Base-by-base conservation (phyloP, 495 filamentous ascomycete species). In the Lasiosphaeria miniovina region DNA sequence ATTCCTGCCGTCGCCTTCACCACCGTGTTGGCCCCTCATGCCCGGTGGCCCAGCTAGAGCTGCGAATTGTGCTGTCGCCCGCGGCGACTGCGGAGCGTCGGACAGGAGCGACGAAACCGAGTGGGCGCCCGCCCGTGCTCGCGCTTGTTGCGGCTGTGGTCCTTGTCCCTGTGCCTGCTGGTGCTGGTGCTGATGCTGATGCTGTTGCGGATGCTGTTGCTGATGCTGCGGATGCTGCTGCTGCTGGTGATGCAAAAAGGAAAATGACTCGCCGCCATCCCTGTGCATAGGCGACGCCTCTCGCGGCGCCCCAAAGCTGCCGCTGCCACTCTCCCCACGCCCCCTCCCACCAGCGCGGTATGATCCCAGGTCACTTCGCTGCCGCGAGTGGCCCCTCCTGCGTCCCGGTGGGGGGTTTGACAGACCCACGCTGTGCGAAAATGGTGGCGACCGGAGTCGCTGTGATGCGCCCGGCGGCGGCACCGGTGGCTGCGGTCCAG, bases 341-440 rank as follows among this genome's bases (percentile, higher is more conserved):
- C 62, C 74, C 51, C 73, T 75, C 50, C 60, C 74, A 55, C 70
- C 61, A 33, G 73, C 65, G 34, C 77, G 72, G 61, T 80, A 80
- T 36, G 77, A 72, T 43, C 82, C 84, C 51, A 84, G 73, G 63
- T 90, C 88, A 66, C 87, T 90, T 65, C 86, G 81, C 59, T 88
- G 82, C 62, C 88, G 82, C 33, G 86, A 86, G 65, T 90, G 87
- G 35, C 84, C 84, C 51, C 86, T 76, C 57, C 84, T 79, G 52
- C 84, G 79, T 60, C 83, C 81, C 17, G 84, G 79, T 34, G 86
- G 80, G 8, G 78, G 82, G 41, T 81, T 80, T 7, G 81, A 77
- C 36, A 78, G 73, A 1, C 82, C 80, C 40, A 82, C 79, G 15
- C 84, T 77, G 11, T 84, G 80, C 36, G 82, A 84, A 63, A 82